A percentile compares a stretch with the other conserved stretches of the same genome.
Evolutionary conservation across 2,329 filamentous ascomycete genomes (phyloP).

Genomic region (Sporothrix sp.): DNA sequence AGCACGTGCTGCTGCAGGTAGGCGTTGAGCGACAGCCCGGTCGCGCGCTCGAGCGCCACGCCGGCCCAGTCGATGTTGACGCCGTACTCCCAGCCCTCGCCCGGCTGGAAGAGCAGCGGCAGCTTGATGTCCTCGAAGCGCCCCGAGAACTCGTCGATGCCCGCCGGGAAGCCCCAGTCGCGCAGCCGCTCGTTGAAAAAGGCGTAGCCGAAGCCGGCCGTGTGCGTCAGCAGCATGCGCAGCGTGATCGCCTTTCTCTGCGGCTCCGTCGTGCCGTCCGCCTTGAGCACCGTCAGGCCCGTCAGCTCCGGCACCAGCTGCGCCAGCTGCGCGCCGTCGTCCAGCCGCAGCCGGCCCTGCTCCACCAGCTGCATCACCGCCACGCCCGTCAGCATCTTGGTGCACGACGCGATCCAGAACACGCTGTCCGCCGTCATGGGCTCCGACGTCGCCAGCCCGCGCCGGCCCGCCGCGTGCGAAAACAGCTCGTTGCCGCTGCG

Average conservation of each 20-base stretch:
- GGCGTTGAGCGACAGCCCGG: slow-evolving; percentile 31
- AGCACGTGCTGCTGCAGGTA: slow-evolving; percentile 37
- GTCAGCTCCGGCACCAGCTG: slow-evolving; percentile 40
- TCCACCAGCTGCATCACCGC: slow-evolving; percentile 51
- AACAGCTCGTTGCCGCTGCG: slow-evolving; percentile 38
- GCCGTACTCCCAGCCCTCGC: slow-evolving; percentile 41
- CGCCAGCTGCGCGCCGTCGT: slow-evolving; percentile 38
- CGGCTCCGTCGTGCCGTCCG: slow-evolving; percentile 29
- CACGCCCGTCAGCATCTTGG: slow-evolving; percentile 44
- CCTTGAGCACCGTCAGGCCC: slow-evolving; percentile 34
- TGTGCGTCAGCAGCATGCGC: slow-evolving; percentile 47
- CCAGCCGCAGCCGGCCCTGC: slow-evolving; percentile 36
- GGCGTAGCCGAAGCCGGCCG: slow-evolving; percentile 47
- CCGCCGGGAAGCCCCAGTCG: slow-evolving; percentile 38
- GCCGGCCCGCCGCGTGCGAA: slow-evolving; percentile 37
- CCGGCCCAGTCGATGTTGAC: slow-evolving; percentile 42
- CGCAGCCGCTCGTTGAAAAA: slow-evolving; percentile 42
- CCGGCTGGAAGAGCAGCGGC: slow-evolving; percentile 36
- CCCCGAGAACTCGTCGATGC: slow-evolving; percentile 49
- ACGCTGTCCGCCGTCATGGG: slow-evolving; percentile 50
- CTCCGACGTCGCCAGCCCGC: slow-evolving; percentile 33
- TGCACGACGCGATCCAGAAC: slow-evolving; percentile 51
- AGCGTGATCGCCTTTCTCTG: slow-evolving; percentile 44
- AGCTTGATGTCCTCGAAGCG: slow-evolving; percentile 33
- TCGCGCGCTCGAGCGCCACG: slow-evolving; percentile 33